phyloP scores from a whole-genome alignment of 2,329 filamentous ascomycete species.

The Arthroderma sp. region DNA sequence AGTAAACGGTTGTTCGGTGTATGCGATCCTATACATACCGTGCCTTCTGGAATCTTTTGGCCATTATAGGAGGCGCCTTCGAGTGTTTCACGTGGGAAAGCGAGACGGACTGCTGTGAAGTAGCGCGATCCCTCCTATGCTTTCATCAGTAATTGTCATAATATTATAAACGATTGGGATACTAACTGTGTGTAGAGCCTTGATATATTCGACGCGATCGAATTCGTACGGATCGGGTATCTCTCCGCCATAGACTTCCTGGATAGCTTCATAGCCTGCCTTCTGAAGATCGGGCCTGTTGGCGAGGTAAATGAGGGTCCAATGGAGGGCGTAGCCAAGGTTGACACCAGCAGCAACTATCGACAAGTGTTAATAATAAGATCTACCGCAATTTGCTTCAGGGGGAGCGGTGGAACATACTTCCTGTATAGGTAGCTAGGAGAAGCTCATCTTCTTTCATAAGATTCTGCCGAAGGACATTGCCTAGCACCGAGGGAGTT shows the following conservation, averaged over 20 bases:
- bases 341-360: slow-evolving; percentile 12
- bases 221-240: slow-evolving; percentile 9
- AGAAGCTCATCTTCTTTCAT: slow-evolving; percentile 11
- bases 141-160: not conserved
- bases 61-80: slow-evolving; percentile 4
- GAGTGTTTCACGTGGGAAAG: slow-evolving; percentile 4
- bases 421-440: slow-evolving; percentile 11
- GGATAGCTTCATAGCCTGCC: slow-evolving; percentile 10
- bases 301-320: slow-evolving; percentile 11
- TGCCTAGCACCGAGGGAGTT: slow-evolving; percentile 11
- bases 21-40: slow-evolving; percentile 1
- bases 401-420: slow-evolving; percentile 3
- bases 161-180: not conserved
- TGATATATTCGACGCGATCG: slow-evolving; percentile 11
- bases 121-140: slow-evolving; percentile 8
- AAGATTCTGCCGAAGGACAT: slow-evolving; percentile 10
- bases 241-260: slow-evolving; percentile 10
- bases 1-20: not conserved
- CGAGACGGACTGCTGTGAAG: slow-evolving; percentile 10
- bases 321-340: slow-evolving; percentile 11
- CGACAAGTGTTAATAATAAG: slow-evolving; percentile 1
- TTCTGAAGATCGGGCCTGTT: slow-evolving; percentile 10
- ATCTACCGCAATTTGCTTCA: not conserved
- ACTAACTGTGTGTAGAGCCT: slow-evolving; percentile 10
- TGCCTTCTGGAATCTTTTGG: slow-evolving; percentile 4